Conservation (phyloP, 2,329 filamentous ascomycete genomes). For the Coniella vitis region DNA sequence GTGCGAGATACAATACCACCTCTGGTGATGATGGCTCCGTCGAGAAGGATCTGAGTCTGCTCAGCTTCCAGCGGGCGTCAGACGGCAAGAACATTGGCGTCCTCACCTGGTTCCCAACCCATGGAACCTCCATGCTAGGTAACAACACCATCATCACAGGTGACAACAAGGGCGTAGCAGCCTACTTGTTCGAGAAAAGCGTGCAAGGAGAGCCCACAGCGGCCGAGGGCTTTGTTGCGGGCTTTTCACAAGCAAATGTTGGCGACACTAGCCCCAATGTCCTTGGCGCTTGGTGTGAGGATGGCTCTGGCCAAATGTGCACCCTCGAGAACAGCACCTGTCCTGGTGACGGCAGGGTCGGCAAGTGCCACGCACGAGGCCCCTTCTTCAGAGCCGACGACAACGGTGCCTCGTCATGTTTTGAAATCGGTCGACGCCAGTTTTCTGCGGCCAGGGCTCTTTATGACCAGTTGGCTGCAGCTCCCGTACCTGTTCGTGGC, state of each 20-base stretch:
- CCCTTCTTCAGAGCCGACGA: slow-evolving; percentile 60
- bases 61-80: slow-evolving; percentile 64
- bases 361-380: slow-evolving; percentile 64
- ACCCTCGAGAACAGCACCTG: slow-evolving; percentile 76
- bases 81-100: slow-evolving; percentile 72
- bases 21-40: slow-evolving; percentile 46
- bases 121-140: slow-evolving; percentile 81
- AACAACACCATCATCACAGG: slow-evolving; percentile 87
- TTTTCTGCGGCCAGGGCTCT: slow-evolving; percentile 50
- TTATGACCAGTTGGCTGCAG: slow-evolving; percentile 40
- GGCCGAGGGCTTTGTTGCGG: slow-evolving; percentile 68
- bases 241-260: slow-evolving; percentile 86
- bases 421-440: slow-evolving; percentile 65
- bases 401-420: slow-evolving; percentile 67
- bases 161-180: slow-evolving; percentile 90
- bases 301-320: slow-evolving; percentile 64
- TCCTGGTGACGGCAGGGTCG: slow-evolving; percentile 59
- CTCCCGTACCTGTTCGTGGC: slow-evolving; percentile 48
- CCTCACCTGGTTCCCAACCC: slow-evolving; percentile 79
- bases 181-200: slow-evolving; percentile 71
- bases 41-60: slow-evolving; percentile 72
- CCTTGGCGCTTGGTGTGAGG: slow-evolving; percentile 79
- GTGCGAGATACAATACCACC: slow-evolving; percentile 56
- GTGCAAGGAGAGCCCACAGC: slow-evolving; percentile 47
- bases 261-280: slow-evolving; percentile 85